These are phyloP conservation scores for Trichophyton benhamiae DNA, from an alignment of 2,329 filamentous ascomycete species.

Conservation along the genomic window DNA sequence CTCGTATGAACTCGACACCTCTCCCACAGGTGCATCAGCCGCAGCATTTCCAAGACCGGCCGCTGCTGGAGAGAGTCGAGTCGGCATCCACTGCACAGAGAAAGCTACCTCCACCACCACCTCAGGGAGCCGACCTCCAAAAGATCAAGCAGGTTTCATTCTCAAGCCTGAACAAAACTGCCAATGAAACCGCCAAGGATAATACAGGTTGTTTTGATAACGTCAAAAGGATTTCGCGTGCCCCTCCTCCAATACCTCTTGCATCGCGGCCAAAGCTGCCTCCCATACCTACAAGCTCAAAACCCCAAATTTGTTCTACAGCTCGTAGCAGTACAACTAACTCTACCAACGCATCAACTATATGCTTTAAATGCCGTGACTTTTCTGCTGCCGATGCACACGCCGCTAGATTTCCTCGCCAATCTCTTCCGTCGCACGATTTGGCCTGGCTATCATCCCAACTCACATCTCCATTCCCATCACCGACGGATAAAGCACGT, in stretches of 20 bases:
- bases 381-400: slow-evolving; percentile 71
- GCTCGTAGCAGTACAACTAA: background rate
- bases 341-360: background rate
- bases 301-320: slow-evolving; percentile 8
- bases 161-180: slow-evolving; percentile 17
- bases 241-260: slow-evolving; percentile 8
- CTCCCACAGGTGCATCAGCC: background rate
- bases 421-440: slow-evolving; percentile 55
- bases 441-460: slow-evolving; percentile 64
- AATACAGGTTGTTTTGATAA: slow-evolving; percentile 3
- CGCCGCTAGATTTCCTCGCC: slow-evolving; percentile 61
- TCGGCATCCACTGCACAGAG: background rate
- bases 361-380: slow-evolving; percentile 72
- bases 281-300: slow-evolving; percentile 42
- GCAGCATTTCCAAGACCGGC: background rate
- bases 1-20: background rate
- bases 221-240: background rate
- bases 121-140: slow-evolving; percentile 10
- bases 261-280: slow-evolving; percentile 10
- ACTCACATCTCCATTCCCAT: slow-evolving; percentile 67
- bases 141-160: slow-evolving; percentile 37
- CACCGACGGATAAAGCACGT: slow-evolving; percentile 77
- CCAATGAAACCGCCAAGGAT: slow-evolving; percentile 10
- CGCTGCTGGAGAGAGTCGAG: background rate
- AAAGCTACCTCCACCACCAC: slow-evolving; percentile 4